phyloP scores from a whole-genome alignment of 2,329 filamentous ascomycete genomes.

The Dothideomycetes sp. region DNA sequence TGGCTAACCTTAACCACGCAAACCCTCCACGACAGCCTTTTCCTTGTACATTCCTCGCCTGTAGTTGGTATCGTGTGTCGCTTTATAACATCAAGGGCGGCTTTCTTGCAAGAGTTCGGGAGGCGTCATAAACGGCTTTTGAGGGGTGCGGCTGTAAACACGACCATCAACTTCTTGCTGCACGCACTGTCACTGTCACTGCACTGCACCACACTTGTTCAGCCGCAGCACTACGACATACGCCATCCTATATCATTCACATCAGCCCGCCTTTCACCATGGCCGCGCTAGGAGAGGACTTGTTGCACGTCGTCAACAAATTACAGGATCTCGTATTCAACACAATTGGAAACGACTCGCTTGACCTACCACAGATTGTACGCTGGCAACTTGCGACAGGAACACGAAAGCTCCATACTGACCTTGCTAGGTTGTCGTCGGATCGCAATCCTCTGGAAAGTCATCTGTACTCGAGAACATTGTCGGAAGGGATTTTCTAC shows the following conservation, averaged over 20 bases:
- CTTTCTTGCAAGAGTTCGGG: background rate
- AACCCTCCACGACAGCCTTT: background rate
- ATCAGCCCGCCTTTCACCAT: no score
- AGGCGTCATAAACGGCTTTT: background rate
- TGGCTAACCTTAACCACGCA: background rate
- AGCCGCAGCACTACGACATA: no score
- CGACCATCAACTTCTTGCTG: background rate
- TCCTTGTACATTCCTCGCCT: background rate
- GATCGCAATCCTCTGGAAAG: slow-evolving; percentile 96
- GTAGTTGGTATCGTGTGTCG: background rate
- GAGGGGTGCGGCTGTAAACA: background rate
- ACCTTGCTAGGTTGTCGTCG: slow-evolving; percentile 72
- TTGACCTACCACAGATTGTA: slow-evolving; percentile 97
- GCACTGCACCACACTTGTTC: no score
- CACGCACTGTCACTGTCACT: background rate
- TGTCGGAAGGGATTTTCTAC: slow-evolving; percentile 92
- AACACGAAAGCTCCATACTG: background rate
- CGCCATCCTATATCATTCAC: no score
- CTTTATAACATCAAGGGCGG: background rate
- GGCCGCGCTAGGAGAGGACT: slow-evolving; percentile 90
- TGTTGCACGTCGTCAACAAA: slow-evolving; percentile 94
- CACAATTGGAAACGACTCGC: slow-evolving; percentile 96
- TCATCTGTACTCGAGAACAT: slow-evolving; percentile 98
- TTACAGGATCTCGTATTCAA: slow-evolving; percentile 98
- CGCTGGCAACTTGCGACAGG: slow-evolving; percentile 23